Percentiles rank a stretch among this genome's conserved stretches.
Evolutionary conservation across 208 protist genomes (phyloP).

Genomic region (Leishmania mexicana): DNA sequence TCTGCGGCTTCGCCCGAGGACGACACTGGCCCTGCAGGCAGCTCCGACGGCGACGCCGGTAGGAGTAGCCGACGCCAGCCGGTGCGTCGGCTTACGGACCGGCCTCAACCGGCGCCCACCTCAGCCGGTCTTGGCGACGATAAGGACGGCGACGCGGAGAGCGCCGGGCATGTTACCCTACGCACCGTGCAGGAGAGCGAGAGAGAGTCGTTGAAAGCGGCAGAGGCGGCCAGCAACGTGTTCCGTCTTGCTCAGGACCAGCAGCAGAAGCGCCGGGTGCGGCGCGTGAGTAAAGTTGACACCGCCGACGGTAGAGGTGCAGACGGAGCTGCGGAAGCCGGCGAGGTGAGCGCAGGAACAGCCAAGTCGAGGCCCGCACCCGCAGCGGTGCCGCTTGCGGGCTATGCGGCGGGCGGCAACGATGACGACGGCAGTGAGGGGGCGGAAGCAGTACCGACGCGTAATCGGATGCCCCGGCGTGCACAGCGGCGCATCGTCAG

Average conservation of each 20-base stretch:
- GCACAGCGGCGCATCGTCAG: slow-evolving; percentile 11
- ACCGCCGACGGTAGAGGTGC: not conserved
- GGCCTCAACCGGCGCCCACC: not conserved
- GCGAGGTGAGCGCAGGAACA: not conserved
- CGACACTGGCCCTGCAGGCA: not conserved
- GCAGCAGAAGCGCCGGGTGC: slow-evolving; percentile 25
- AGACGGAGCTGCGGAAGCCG: not conserved
- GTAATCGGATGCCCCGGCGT: slow-evolving; percentile 11
- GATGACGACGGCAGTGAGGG: slow-evolving; percentile 4
- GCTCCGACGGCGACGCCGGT: not conserved
- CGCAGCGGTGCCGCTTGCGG: not conserved
- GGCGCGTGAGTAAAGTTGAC: slow-evolving; percentile 9
- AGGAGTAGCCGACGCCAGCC: slow-evolving; percentile 1
- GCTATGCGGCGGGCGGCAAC: not conserved
- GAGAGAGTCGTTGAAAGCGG: slow-evolving; percentile 11
- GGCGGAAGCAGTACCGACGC: not conserved
- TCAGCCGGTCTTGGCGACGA: not conserved
- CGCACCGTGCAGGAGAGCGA: slow-evolving; percentile 21
- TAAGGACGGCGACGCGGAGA: slow-evolving; percentile 2
- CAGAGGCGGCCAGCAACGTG: slow-evolving; percentile 23
- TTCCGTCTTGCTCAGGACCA: slow-evolving; percentile 32
- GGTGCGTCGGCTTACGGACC: not conserved
- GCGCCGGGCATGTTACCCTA: slow-evolving; percentile 12
- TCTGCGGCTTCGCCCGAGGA: not conserved
- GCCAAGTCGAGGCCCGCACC: not conserved